Conservation (phyloP, 768 basidiomycete species). For the Kwoniella heveanensis region DNA sequence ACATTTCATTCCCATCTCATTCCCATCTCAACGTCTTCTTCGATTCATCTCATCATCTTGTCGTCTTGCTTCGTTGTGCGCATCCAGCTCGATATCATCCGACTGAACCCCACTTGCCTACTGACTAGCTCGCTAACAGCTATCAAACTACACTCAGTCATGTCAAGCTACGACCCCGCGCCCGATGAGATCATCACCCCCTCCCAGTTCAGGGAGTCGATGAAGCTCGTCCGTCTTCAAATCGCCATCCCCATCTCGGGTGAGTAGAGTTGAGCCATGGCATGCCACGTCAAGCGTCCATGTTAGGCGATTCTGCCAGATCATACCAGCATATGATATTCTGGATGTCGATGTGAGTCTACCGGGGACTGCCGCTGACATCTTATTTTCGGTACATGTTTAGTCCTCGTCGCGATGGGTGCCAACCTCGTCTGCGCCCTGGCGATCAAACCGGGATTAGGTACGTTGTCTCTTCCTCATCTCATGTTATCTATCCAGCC, state of each 20-base stretch:
- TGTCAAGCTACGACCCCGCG: conserved; percentile 54
- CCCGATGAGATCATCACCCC: conserved; percentile 52
- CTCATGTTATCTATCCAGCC: too few species aligned
- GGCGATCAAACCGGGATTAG: conserved; percentile 68
- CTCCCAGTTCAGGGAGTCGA: conserved; percentile 49
- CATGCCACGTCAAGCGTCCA: too few species aligned
- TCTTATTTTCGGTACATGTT: too few species aligned
- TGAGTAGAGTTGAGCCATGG: conserved; percentile 15
- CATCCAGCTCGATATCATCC: too few species aligned
- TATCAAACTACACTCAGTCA: not conserved
- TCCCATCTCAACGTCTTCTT: not conserved
- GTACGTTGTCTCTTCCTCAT: conserved; percentile 43
- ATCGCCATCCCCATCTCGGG: conserved; percentile 73
- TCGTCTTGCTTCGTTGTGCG: too few species aligned
- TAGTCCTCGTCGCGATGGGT: conserved; percentile 74
- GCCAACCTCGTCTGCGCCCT: conserved; percentile 69
- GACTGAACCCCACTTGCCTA: too few species aligned
- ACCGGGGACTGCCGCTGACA: too few species aligned
- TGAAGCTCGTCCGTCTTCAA: conserved; percentile 66
- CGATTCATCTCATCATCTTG: too few species aligned
- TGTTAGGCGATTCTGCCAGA: too few species aligned
- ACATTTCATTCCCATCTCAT: not conserved
- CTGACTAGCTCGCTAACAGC: too few species aligned
- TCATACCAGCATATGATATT: too few species aligned
- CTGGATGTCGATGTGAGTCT: too few species aligned